Base-by-base conservation (phyloP, 352 stramenopile genomes). In the Phytophthora pisi region DNA sequence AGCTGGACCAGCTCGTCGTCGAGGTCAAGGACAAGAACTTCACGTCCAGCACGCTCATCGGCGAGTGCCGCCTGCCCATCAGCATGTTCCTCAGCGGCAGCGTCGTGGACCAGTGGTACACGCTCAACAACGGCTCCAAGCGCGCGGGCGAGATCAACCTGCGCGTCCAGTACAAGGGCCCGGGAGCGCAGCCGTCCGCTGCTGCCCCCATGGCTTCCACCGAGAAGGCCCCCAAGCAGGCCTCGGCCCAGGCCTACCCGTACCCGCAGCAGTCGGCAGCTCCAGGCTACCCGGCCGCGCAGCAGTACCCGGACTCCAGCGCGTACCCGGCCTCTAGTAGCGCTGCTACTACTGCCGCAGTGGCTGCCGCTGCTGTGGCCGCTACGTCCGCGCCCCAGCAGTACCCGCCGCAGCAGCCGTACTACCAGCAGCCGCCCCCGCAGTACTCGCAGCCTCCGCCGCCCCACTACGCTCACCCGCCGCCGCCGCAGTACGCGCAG, bases 11-110 rank as follows among this genome's bases (percentile, higher is more conserved):
- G 69, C 65, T 95, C 57, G 62, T 81, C 46, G 74, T 95, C 42
- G 69, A 92, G 56, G 83, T 95, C 62, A 92, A 92, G 70, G 86
- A 95, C 80, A 92, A 92, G 69, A 95, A 92, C 65, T 92, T 92
- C 52, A 91, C 84, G 16, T 71, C 81, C 52, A 92, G 85, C 57
- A 78, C 72, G 11, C 75, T 93, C 34, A 95, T 95, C 50, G 87
- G 87, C n/a, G 81, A 90, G 60, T 81, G 78, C 47, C 78, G 78
- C 16, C 74, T 95, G 23, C 85, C 84, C 20, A 55, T 95, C 38
- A 93, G 78, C 61, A 92, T 90, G 77, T 93, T 95, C 31, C 60
- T 89, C 43, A 66, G 72, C 34, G 85, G 87, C 24, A 73, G 75
- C 42, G 70, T 95, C 51, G 74, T 83, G 51, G 87, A 95, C 73